A percentile compares a stretch with the other conserved stretches of the same genome.
Conservation (phyloP, 2,329 filamentous ascomycete species). For the Penicillium crustosum region DNA sequence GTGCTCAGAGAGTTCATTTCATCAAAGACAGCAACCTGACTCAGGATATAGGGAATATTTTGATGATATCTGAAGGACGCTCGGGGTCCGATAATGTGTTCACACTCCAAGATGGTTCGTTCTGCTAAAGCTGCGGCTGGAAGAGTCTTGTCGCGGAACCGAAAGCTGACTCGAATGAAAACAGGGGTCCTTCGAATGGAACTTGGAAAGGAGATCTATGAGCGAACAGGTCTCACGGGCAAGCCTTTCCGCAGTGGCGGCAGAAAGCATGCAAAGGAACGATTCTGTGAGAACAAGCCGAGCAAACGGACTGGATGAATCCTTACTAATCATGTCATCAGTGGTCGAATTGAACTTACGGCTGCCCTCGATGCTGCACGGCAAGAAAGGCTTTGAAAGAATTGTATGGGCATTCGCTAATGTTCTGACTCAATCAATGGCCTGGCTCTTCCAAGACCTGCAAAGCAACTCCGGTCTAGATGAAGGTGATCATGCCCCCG, state of each 20-base stretch:
- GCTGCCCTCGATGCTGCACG: constrained; percentile 72
- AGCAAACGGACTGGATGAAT: background rate
- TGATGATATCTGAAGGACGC: constrained; percentile 80
- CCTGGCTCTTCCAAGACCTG: constrained; percentile 77
- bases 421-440: constrained; percentile 65
- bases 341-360: constrained; percentile 76
- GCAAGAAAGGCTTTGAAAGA: constrained; percentile 79
- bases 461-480: constrained; percentile 25
- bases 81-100: constrained; percentile 71
- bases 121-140: background rate
- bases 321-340: constrained; percentile 39
- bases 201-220: constrained; percentile 77
- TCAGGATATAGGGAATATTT: constrained; percentile 61
- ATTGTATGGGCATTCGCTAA: constrained; percentile 76
- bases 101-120: constrained; percentile 65
- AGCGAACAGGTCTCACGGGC: constrained; percentile 77
- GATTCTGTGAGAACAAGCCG: constrained; percentile 63
- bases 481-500: constrained; percentile 43
- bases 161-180: background rate
- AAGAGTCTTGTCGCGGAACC: background rate
- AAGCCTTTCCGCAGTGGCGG: constrained; percentile 60
- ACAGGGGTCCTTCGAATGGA: constrained; percentile 71
- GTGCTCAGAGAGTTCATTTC: background rate
- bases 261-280: constrained; percentile 64
- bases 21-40: background rate